These are phyloP conservation scores for Coriolopsis trogii DNA, from an alignment of 1,284 basidiomycete genomes.

Conservation along the genomic window DNA sequence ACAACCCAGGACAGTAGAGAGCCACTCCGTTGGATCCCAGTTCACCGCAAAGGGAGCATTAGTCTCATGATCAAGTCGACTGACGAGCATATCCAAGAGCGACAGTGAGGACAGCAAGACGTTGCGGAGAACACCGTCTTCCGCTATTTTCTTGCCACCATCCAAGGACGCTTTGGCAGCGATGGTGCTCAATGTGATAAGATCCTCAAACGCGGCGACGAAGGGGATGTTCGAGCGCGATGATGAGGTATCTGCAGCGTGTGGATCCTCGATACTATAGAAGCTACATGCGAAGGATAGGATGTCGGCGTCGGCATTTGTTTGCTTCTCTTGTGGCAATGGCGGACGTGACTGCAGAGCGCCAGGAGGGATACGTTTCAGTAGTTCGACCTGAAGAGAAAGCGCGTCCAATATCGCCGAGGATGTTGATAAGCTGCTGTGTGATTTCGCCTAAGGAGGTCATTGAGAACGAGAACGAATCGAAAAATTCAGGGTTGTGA, in stretches of 20 bases:
- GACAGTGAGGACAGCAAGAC: constrained; percentile 51
- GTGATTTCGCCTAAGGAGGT: neutral
- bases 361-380: constrained; percentile 53
- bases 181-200: constrained; percentile 47
- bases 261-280: constrained; percentile 49
- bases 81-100: constrained; percentile 53
- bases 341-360: constrained; percentile 54
- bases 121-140: constrained; percentile 41
- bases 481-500: neutral
- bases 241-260: constrained; percentile 9
- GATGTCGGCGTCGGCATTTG: constrained; percentile 41
- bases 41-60: constrained; percentile 37
- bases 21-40: constrained; percentile 65
- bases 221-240: constrained; percentile 51
- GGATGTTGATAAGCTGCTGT: constrained; percentile 28
- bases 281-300: constrained; percentile 58
- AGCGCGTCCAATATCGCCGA: constrained; percentile 48
- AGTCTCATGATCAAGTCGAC: constrained; percentile 40
- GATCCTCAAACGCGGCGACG: constrained; percentile 55
- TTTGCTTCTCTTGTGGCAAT: constrained; percentile 37
- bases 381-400: constrained; percentile 53
- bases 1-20: constrained; percentile 49
- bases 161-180: constrained; percentile 44
- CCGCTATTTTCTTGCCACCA: constrained; percentile 29
- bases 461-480: neutral